Conservation (phyloP, 2,329 filamentous ascomycete genomes). For the Nemania abortiva region DNA sequence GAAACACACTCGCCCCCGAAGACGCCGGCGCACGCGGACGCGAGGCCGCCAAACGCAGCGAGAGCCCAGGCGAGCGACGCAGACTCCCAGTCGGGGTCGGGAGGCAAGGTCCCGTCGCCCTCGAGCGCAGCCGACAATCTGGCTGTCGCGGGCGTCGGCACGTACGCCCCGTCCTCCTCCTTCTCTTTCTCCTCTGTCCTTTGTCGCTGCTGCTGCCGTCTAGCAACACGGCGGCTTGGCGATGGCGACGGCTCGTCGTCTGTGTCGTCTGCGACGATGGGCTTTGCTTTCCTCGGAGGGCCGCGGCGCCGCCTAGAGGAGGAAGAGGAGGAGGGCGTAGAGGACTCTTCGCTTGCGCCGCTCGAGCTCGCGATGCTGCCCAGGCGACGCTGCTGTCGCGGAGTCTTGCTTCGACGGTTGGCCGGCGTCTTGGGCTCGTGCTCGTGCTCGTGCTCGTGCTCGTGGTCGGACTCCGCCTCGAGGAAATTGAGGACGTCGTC, state of each 20-base stretch:
- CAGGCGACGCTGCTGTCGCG: conserved; percentile 37
- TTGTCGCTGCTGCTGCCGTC: not conserved
- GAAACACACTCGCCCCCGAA: conserved; percentile 62
- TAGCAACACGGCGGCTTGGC: not conserved
- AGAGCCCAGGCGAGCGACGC: conserved; percentile 62
- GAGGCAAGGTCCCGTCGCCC: conserved; percentile 57
- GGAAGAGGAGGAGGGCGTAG: not conserved
- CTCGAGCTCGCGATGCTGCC: conserved; percentile 46
- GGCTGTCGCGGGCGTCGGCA: conserved; percentile 53
- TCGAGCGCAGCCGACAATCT: conserved; percentile 40
- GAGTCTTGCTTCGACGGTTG: conserved; percentile 40
- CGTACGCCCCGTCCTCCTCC: conserved; percentile 54
- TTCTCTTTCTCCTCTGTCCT: conserved; percentile 24
- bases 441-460: conserved; percentile 22
- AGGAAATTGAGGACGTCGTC: conserved; percentile 1
- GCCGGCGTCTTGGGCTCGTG: conserved; percentile 41
- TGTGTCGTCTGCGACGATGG: not conserved
- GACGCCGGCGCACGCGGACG: conserved; percentile 59
- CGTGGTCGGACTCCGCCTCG: conserved; percentile 31
- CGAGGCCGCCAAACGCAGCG: conserved; percentile 58
- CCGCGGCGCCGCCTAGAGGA: conserved; percentile 39
- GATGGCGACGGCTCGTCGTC: conserved; percentile 1
- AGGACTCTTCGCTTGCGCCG: conserved; percentile 33
- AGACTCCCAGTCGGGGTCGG: conserved; percentile 61
- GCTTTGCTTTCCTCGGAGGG: conserved; percentile 43